Evolutionary conservation across 257 asterid genomes (phyloP).

Genomic region (Phtheirospermum japonicum): DNA sequence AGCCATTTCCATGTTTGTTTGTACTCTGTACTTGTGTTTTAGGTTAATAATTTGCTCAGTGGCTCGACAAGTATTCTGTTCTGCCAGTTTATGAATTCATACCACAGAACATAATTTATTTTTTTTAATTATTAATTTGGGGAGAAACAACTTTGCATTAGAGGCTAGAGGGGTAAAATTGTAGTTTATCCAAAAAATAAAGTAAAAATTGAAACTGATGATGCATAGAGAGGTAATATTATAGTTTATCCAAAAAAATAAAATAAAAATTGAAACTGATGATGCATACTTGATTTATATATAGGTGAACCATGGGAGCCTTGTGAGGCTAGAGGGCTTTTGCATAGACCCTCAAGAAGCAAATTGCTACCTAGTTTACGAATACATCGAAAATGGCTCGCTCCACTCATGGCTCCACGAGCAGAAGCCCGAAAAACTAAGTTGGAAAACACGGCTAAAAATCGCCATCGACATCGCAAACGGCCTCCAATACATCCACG

Average conservation of each 20-base stretch:
- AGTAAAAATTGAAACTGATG: too few relatives aligned
- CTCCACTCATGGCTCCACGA: constrained; percentile 76
- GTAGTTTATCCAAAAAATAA: too few relatives aligned
- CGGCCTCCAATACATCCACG: constrained; percentile 93
- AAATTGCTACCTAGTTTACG: constrained; percentile 83
- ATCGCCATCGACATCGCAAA: constrained; percentile 83
- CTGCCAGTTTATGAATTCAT: too few relatives aligned
- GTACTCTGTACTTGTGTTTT: too few relatives aligned
- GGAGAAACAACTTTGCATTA: too few relatives aligned
- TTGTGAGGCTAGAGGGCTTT: constrained; percentile 91
- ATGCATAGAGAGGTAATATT: too few relatives aligned
- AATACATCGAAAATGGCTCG: constrained; percentile 81
- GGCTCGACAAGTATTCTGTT: too few relatives aligned
- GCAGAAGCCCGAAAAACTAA: constrained; percentile 39
- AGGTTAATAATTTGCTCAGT: too few relatives aligned
- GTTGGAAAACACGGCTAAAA: constrained; percentile 74
- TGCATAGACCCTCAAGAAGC: constrained; percentile 85
- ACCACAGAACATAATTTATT: too few relatives aligned
- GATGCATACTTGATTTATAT: constrained; percentile 20
- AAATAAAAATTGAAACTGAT: neutral
- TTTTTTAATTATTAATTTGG: too few relatives aligned
- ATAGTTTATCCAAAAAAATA: neutral
- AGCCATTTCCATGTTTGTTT: too few relatives aligned
- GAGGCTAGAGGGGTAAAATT: too few relatives aligned
- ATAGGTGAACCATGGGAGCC: constrained; percentile 95